A percentile compares a stretch with the other conserved stretches of the same genome.
These are phyloP conservation scores for Synchytrium microbalum DNA, from an alignment of 371 early-diverging fungal genomes.

Conservation along the genomic window DNA sequence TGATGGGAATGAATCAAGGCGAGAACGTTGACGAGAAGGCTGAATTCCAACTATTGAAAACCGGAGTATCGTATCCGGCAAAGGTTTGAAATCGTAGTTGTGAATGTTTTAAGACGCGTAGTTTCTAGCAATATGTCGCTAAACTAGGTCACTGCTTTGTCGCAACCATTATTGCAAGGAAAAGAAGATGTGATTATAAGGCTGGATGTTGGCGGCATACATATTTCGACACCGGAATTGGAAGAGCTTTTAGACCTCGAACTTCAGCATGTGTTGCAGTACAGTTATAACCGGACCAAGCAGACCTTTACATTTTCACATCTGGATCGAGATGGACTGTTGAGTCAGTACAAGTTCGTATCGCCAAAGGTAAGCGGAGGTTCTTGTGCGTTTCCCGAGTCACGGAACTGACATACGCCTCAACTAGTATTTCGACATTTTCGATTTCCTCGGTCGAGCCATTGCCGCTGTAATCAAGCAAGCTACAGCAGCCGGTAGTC, in stretches of 20 bases:
- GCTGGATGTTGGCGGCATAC: conserved; percentile 17
- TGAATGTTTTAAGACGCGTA: neutral
- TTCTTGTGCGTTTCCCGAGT: neutral
- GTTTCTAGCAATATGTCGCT: neutral
- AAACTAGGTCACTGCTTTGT: neutral
- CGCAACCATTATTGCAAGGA: conserved; percentile 5
- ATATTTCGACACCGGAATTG: conserved; percentile 3
- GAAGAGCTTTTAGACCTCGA: conserved; percentile 6
- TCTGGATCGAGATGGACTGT: conserved; percentile 14
- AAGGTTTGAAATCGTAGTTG: neutral
- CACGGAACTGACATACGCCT: neutral
- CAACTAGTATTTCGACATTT: conserved; percentile 20
- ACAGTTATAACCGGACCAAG: conserved; percentile 18
- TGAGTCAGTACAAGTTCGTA: conserved; percentile 18
- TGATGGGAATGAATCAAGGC: neutral
- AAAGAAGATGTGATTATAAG: conserved; percentile 13
- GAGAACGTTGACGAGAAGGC: neutral
- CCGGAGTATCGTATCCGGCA: neutral
- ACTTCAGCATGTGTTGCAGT: conserved; percentile 1
- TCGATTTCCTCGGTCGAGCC: conserved; percentile 18
- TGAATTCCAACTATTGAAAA: neutral
- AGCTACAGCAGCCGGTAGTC: neutral
- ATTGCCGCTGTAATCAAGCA: conserved; percentile 20
- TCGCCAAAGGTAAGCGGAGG: conserved; percentile 12
- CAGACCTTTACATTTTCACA: conserved; percentile 18